phyloP scores from a whole-genome alignment of 768 basidiomycete genomes.

The Boletellus ananas region DNA sequence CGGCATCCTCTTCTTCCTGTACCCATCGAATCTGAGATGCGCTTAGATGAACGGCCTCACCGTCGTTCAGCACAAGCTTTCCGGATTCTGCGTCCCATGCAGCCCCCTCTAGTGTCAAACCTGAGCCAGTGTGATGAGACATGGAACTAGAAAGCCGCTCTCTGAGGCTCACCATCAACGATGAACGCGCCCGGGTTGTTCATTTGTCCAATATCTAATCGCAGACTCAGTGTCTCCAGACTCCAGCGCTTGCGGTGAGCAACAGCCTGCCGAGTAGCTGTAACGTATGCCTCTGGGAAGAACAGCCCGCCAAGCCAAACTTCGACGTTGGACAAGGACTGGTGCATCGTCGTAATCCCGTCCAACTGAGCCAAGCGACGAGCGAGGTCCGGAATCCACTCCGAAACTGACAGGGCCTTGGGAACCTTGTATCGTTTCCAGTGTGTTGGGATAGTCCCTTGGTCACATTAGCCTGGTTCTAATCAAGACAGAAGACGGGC shows the following conservation, averaged over 20 bases:
- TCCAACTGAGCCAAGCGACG: slow-evolving; percentile 83
- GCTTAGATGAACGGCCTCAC: slow-evolving; percentile 71
- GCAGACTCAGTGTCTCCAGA: slow-evolving; percentile 78
- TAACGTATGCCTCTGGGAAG: slow-evolving; percentile 95
- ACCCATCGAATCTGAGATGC: slow-evolving; percentile 89
- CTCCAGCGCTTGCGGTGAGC: slow-evolving; percentile 92
- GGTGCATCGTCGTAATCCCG: slow-evolving; percentile 47
- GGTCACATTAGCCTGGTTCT: slow-evolving; percentile 9
- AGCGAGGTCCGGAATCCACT: slow-evolving; percentile 81
- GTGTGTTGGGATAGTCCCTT: slow-evolving; percentile 83
- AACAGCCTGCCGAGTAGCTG: slow-evolving; percentile 92
- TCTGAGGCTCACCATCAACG: slow-evolving; percentile 69
- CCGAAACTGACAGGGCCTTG: slow-evolving; percentile 74
- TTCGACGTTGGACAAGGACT: slow-evolving; percentile 64
- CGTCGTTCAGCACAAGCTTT: slow-evolving; percentile 77
- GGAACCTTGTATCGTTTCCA: slow-evolving; percentile 91
- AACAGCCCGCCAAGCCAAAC: slow-evolving; percentile 94
- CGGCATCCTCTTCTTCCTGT: slow-evolving; percentile 45
- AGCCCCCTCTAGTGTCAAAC: slow-evolving; percentile 85
- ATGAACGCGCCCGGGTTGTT: slow-evolving; percentile 79
- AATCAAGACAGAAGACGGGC: background rate
- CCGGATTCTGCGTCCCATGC: slow-evolving; percentile 55
- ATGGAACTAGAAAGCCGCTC: background rate
- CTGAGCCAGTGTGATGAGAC: slow-evolving; percentile 37
- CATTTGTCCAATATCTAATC: slow-evolving; percentile 77